These are phyloP conservation scores for Colletotrichum somersetense DNA, from an alignment of 2,329 filamentous ascomycete species.

Conservation along the genomic window DNA sequence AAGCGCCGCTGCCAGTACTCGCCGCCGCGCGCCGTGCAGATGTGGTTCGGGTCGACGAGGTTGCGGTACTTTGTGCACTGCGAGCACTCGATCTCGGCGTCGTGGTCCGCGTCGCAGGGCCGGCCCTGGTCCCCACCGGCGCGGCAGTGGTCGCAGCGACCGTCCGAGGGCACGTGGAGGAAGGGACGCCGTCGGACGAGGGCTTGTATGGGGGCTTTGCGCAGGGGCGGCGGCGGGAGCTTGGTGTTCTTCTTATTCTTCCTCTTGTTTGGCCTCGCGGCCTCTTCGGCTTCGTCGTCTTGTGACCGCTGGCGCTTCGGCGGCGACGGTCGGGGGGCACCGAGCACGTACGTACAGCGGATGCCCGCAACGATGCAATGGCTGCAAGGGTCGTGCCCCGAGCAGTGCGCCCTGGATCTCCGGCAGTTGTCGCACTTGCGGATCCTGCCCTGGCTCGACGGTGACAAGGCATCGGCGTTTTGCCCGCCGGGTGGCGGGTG, in stretches of 20 bases:
- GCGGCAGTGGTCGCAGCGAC: slow-evolving; percentile 35
- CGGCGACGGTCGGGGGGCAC: not conserved
- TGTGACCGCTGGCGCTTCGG: not conserved
- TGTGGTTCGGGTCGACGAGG: slow-evolving; percentile 29
- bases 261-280: not conserved
- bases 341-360: not conserved
- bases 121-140: not conserved
- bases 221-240: not conserved
- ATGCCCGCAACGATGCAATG: not conserved
- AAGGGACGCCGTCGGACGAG: slow-evolving; percentile 4
- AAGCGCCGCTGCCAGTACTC: slow-evolving; percentile 38
- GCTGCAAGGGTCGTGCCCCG: not conserved
- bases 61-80: slow-evolving; percentile 35
- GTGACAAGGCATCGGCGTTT: too few relatives aligned
- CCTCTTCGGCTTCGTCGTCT: not conserved
- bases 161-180: not conserved
- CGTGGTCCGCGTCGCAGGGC: slow-evolving; percentile 35
- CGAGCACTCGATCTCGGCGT: slow-evolving; percentile 37
- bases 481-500: not conserved
- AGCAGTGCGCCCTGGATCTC: not conserved
- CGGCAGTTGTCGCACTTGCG: slow-evolving; percentile 8
- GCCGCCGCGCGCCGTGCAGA: slow-evolving; percentile 28
- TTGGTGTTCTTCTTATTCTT: not conserved
- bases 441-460: not conserved
- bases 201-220: not conserved